Evolutionary conservation across 306 rosid genomes (phyloP), one percentile per base, ranked within the genome.

Genomic region (Quercus alba): DNA sequence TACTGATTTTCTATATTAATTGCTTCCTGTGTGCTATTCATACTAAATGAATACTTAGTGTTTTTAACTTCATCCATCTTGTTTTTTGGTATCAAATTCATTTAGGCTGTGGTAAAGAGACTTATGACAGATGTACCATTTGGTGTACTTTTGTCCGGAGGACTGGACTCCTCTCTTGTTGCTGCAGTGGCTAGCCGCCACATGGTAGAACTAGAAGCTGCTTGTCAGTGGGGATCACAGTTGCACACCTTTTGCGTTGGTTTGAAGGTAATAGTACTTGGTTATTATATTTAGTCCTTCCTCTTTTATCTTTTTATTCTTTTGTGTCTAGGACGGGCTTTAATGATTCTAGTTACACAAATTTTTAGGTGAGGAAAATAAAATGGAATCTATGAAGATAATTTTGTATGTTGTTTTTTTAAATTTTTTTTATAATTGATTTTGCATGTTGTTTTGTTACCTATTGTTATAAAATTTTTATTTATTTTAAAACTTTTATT

Each of bases 81-180:
- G 63, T 80, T 83, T 73, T 56, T 58, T 75, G 52, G 3, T 73
- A 18, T 62, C 75, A 64, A 85, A 77, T 68, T 84, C 76, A 75
- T 73, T 81, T 86, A 95, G 99, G 97, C 99, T 81, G 98, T 96
- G 49, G 20, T 84, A 15, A 96, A 96, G 89, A 93, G 99, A 88
- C 92, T 96, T 82, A 96, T 96, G 99, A 90, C 97, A 73, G 98
- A 96, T 81, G 99, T 96, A 61, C 99, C 99, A 62, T 95, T 96
- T 44, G 99, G 99, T 69, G 97, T 96, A 78, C 98, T 96, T 72
- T 82, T 93, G 83, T 93, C 98, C 0, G 99, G 99, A 77, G 99
- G 99, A 62, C 76, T 96, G 71, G 99, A 96, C 83, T 96, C 99
- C 78, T 93, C 99, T 46, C 97, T 96, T 73, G 99, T 96, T 78